These are phyloP conservation scores for Euphorbia schlechtendalii DNA, from an alignment of 441 rosid species.

Conservation along the genomic window DNA sequence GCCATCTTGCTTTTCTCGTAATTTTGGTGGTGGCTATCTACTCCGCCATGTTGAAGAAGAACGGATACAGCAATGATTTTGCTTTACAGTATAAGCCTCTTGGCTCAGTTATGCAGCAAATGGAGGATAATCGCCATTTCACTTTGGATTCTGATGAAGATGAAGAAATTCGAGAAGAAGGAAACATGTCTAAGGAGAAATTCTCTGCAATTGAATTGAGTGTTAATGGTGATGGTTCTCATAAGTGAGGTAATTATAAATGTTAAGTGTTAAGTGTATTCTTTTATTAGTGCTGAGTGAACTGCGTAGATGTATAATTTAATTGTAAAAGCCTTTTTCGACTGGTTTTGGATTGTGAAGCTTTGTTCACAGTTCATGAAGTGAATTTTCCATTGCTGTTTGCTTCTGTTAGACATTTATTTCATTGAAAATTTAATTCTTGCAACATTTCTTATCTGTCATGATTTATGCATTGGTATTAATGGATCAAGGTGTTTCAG, in stretches of 20 bases:
- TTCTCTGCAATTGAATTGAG: constrained; percentile 28
- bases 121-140: constrained; percentile 41
- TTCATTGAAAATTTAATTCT: neutral
- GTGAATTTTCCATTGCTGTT: neutral
- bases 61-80: constrained; percentile 34
- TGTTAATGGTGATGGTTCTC: constrained; percentile 48
- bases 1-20: constrained; percentile 78
- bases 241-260: constrained; percentile 35
- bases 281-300: neutral
- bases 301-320: neutral
- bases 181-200: constrained; percentile 23
- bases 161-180: constrained; percentile 38
- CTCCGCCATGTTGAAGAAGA: constrained; percentile 40
- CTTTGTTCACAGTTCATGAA: neutral
- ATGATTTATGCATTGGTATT: neutral
- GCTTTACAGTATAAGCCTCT: constrained; percentile 45
- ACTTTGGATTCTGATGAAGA: constrained; percentile 76
- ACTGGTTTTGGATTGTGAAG: neutral
- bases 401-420: too few species aligned
- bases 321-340: neutral
- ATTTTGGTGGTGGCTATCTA: constrained; percentile 36
- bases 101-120: constrained; percentile 48
- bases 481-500: neutral
- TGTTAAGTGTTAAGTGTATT: too few species aligned
- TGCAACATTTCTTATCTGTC: neutral